phyloP scores from a whole-genome alignment of 331 rosid species.

The Malus hybrid region DNA sequence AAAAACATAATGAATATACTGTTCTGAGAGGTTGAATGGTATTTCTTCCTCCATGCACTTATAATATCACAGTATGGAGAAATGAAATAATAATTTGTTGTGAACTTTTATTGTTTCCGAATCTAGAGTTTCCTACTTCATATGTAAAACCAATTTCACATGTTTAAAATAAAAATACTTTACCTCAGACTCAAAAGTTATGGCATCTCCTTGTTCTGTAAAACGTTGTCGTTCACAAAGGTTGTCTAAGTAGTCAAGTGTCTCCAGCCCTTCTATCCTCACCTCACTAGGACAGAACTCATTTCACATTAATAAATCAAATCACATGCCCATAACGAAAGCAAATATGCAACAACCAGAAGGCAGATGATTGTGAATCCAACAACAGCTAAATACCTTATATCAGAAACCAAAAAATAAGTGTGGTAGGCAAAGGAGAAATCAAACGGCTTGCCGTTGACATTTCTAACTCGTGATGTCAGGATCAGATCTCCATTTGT shows the following conservation, averaged over 20 bases:
- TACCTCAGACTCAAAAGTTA: slow-evolving; percentile 93
- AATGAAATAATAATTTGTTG: not conserved
- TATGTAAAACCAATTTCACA: not conserved
- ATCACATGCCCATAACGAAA: not conserved
- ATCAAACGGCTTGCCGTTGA: slow-evolving; percentile 76
- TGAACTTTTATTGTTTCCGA: not conserved
- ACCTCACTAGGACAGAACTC: slow-evolving; percentile 51
- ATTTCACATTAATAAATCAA: slow-evolving; percentile 10
- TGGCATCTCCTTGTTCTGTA: slow-evolving; percentile 94
- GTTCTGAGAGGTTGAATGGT: too few relatives aligned
- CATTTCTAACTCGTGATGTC: slow-evolving; percentile 69
- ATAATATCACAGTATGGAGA: not conserved
- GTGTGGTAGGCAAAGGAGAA: slow-evolving; percentile 93
- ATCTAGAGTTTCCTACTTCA: not conserved
- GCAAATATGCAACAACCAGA: not conserved
- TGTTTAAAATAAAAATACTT: not conserved
- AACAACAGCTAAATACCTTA: slow-evolving; percentile 48
- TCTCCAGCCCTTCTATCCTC: slow-evolving; percentile 92
- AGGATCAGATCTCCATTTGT: slow-evolving; percentile 51
- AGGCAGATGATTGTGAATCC: not conserved
- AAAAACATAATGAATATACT: not conserved
- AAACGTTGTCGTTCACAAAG: slow-evolving; percentile 71
- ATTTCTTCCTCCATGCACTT: not conserved
- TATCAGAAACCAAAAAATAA: slow-evolving; percentile 69
- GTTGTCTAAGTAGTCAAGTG: slow-evolving; percentile 88